Base-by-base conservation (phyloP, 139 green algal species). In the Desmodesmus armatus region DNA sequence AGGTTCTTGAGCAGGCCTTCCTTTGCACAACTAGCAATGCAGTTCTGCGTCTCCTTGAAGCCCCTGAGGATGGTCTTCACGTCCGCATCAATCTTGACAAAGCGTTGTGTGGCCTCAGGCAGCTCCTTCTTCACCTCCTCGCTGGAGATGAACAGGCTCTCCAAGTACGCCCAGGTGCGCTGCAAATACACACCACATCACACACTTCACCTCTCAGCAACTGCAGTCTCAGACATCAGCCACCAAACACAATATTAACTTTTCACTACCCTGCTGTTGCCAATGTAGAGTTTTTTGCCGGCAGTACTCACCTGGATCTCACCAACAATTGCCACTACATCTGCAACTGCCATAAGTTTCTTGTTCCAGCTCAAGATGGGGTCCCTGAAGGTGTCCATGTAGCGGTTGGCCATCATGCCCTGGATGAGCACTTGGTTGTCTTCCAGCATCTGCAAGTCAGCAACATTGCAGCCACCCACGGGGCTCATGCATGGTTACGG, bases 81-180 rank as follows among this genome's bases (percentile, higher is more conserved):
- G 81, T 95, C 90, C 31, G 84, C 88, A 87, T 98, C 94, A 72
- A 98, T 96, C 67, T 89, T 90, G 49, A 91, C 93, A 86, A 98
- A 98, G 62, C 92, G 92, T 58, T 83, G 66, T 29, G 94, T 93
- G 3, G 94, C 94, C 55, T 98, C 93, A 5, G 95, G 95, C 80
- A 98, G 90, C 92, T 98, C 95, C 82, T 95, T 96, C 92, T 96
- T 96, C 29, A 98, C 94, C 91, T 98, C 95, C 77, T 96, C 95
- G n/a, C 88, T 94, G 85, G 94, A 88, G 33, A 98, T 96, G 90
- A 98, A 98, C 73, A 98, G 89, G 23, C 87, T 93, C 88, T 97
- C 95, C 7, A 98, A 90, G 83, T 98, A 96, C 0, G 94, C 89
- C 94, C 94, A 98, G 21, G 92, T 96, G 74, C 94, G 92, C 90